Evolutionary conservation across 2,329 filamentous ascomycete genomes (phyloP), one percentile per base, ranked within the genome.

Genomic region (Juglanconis juglandina): DNA sequence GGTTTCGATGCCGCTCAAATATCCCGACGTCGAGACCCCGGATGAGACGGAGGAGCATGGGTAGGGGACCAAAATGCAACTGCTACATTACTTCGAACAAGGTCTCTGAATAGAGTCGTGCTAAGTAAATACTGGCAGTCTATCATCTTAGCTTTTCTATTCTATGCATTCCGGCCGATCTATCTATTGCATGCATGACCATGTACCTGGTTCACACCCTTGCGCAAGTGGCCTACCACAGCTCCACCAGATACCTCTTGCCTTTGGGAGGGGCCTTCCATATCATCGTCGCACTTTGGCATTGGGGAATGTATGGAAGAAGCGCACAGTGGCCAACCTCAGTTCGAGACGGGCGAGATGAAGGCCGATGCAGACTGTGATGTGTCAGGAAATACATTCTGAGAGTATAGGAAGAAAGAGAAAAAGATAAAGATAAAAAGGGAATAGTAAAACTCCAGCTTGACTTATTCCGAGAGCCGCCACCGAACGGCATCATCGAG

Each of bases 281-380:
- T 73, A 9, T 73, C 70, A 6, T 63, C 62, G 4, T 72, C 69
- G 14, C 44, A 61, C 67, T 24, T 49, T 66, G 5, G 69, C 68
- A 30, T 70, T 64, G 1, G 70, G 70, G 33, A 71, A 73, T 5
- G 61, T 41, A 14, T 63, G 67, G 68, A 84, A 83, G 68, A 86
- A 81, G 10, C 75, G 72, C 0, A 81, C 78, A 2, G 75, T 72
- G 0, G 75, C 79, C 49, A 82, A 74, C 3, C 81, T 73, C 30
- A 85, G 66, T 63, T 85, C 82, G 69, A 83, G 80, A 13, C 75
- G 73, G 0, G 83, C 83, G 9, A 86, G 74, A 60, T 85, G 80
- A 17, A 83, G 71, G 3, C 83, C 83, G 13, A 87, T 71, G 62
- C 83, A 86, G 4, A 68, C 70, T 72, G 17, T 71, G n/a, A 54